phyloP scores from a whole-genome alignment of 106 monocot genomes.

The Phalaenopsis aphrodite region DNA sequence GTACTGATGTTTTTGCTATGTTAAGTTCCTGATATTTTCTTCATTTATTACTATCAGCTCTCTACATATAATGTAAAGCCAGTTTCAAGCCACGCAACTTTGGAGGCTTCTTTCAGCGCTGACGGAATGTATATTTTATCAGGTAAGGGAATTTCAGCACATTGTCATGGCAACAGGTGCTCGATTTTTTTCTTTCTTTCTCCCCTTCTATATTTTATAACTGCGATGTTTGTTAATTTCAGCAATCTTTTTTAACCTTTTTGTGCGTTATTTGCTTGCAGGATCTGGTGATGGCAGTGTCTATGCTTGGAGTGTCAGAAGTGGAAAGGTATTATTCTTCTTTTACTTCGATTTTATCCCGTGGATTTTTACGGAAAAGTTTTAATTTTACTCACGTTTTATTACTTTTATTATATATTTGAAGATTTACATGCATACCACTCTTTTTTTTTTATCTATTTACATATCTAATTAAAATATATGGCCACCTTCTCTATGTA shows the following conservation, averaged over 20 bases:
- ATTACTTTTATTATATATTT: neutral
- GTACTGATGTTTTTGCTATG: neutral
- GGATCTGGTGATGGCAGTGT: slow-evolving; percentile 98
- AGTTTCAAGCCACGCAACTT: slow-evolving; percentile 56
- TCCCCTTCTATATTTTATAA: neutral
- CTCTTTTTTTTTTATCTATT: no score
- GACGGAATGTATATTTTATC: slow-evolving; percentile 79
- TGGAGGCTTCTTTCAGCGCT: slow-evolving; percentile 97
- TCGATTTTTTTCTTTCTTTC: neutral
- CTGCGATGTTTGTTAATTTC: neutral
- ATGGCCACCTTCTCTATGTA: no score
- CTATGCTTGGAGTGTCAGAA: slow-evolving; percentile 78
- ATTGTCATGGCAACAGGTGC: neutral
- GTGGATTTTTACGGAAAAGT: no score
- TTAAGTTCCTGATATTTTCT: neutral
- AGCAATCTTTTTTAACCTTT: neutral
- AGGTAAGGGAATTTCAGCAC: slow-evolving; percentile 28
- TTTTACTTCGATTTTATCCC: no score
- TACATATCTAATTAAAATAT: no score
- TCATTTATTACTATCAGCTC: slow-evolving; percentile 32
- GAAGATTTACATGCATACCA: no score
- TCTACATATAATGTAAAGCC: slow-evolving; percentile 85
- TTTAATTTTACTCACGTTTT: no score
- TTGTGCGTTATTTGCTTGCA: slow-evolving; percentile 8
- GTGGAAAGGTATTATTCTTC: slow-evolving; percentile 52